Conservation (phyloP, 2,329 filamentous ascomycete genomes). For the Neofusicoccum kwambonambiense region DNA sequence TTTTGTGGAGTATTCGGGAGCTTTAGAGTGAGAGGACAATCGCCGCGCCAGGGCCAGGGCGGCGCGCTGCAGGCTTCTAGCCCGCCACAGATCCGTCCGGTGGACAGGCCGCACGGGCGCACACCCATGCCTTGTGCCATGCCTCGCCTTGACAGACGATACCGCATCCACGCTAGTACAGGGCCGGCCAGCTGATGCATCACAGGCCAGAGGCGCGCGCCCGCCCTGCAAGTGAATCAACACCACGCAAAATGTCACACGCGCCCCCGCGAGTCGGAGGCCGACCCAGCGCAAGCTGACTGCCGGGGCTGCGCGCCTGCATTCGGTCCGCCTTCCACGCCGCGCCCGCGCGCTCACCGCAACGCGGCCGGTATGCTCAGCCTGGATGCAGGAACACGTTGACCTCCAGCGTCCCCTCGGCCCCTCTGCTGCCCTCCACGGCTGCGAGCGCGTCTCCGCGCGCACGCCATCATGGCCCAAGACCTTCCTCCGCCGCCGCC, state of each 20-base stretch:
- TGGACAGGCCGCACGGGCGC: slow-evolving; percentile 5
- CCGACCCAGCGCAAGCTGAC: slow-evolving; percentile 4
- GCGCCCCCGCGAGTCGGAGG: slow-evolving; percentile 4
- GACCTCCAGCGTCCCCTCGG: not conserved
- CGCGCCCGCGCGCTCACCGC: slow-evolving; percentile 8
- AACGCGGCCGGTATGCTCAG: not conserved
- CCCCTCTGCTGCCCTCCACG: not conserved
- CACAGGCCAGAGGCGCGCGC: slow-evolving; percentile 2
- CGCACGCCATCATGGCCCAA: slow-evolving; percentile 23
- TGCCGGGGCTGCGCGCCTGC: slow-evolving; percentile 8
- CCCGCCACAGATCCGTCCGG: slow-evolving; percentile 4
- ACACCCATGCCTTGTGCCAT: not conserved
- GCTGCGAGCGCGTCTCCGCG: not conserved
- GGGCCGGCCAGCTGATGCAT: slow-evolving; percentile 1
- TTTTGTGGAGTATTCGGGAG: slow-evolving; percentile 15
- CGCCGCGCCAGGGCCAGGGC: not conserved
- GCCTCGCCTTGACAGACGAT: not conserved
- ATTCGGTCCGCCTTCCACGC: slow-evolving; percentile 16
- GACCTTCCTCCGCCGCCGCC: slow-evolving; percentile 24
- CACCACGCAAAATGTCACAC: slow-evolving; percentile 16
- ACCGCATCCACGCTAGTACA: not conserved
- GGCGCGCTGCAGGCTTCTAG: slow-evolving; percentile 5
- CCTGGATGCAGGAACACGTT: slow-evolving; percentile 16
- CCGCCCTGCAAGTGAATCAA: slow-evolving; percentile 10
- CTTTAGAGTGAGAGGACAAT: slow-evolving; percentile 17